Percentiles rank a stretch among this genome's conserved stretches.
phyloP scores from a whole-genome alignment of 2,329 filamentous ascomycete genomes.

The Sclerotiophoma versabilis region DNA sequence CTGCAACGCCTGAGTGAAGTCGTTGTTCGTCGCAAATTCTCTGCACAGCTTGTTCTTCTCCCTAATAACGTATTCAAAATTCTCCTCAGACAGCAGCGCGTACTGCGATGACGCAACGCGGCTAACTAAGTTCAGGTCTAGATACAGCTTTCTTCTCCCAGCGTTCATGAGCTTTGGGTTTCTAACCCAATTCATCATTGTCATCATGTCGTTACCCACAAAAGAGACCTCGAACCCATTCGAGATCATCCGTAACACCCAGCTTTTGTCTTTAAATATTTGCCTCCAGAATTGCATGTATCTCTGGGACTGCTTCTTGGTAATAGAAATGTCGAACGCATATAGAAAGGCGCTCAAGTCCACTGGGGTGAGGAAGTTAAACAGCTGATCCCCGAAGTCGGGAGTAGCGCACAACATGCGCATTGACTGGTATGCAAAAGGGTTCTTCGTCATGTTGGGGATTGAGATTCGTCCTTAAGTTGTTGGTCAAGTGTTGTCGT shows the following conservation, averaged over 20 bases:
- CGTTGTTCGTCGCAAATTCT: neutral
- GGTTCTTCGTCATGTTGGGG: neutral
- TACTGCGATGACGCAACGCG: neutral
- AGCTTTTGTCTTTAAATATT: neutral
- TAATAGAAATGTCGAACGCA: neutral
- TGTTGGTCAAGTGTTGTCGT: neutral
- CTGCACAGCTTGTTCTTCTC: slow-evolving; percentile 4
- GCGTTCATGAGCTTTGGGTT: neutral
- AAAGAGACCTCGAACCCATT: neutral
- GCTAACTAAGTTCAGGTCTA: neutral
- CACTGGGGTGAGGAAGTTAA: neutral
- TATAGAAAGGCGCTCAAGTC: neutral
- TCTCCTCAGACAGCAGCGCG: neutral
- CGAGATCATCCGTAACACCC: neutral
- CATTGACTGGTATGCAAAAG: neutral
- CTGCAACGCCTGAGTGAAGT: neutral
- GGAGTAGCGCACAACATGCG: neutral
- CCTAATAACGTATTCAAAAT: neutral
- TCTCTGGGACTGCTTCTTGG: neutral
- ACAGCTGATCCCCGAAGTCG: neutral
- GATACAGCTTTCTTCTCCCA: neutral
- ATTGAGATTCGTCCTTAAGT: neutral
- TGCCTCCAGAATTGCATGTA: slow-evolving; percentile 1
- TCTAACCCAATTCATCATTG: neutral
- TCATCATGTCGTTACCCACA: neutral